These are phyloP conservation scores for Mortierella antarctica DNA, from an alignment of 192 early-diverging fungal genomes.

Conservation along the genomic window DNA sequence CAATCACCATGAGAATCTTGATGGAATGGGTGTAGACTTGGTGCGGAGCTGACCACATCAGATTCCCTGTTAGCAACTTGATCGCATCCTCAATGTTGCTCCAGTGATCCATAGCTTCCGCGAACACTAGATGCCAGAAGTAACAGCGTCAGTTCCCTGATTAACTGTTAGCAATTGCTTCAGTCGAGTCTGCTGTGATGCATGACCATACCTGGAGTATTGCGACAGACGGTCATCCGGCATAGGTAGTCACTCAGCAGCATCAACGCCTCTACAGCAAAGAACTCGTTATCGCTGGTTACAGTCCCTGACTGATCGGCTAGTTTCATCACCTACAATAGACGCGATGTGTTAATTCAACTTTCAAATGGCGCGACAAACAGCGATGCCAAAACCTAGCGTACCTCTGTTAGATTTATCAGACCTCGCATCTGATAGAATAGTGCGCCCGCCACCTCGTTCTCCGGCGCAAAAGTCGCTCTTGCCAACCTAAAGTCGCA, in stretches of 20 bases:
- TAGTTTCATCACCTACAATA: background rate
- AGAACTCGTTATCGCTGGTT: conserved; percentile 35
- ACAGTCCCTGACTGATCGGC: conserved; percentile 1
- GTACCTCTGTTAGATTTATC: conserved; percentile 40
- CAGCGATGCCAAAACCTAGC: background rate
- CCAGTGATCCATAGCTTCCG: conserved; percentile 50
- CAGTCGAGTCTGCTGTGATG: background rate
- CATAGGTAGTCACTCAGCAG: conserved; percentile 34
- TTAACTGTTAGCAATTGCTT: background rate
- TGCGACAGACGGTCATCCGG: conserved; percentile 29
- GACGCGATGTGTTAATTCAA: background rate
- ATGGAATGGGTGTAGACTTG: conserved; percentile 24
- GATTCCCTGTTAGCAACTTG: conserved; percentile 22
- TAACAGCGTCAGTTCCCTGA: background rate
- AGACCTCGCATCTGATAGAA: conserved; percentile 33
- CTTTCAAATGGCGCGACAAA: background rate
- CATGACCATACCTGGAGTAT: conserved; percentile 17
- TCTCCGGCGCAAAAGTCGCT: conserved; percentile 31
- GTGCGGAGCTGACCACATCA: conserved; percentile 36
- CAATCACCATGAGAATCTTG: conserved; percentile 32
- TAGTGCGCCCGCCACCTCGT: conserved; percentile 14
- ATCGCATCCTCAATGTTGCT: conserved; percentile 36
- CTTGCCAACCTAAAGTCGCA: conserved; percentile 23
- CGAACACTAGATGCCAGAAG: conserved; percentile 20
- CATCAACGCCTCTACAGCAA: conserved; percentile 24